Percentiles rank a stretch among this genome's conserved stretches.
phyloP scores from a whole-genome alignment of 1,139 yeast genomes.

The Zygosaccharomyces sapae region DNA sequence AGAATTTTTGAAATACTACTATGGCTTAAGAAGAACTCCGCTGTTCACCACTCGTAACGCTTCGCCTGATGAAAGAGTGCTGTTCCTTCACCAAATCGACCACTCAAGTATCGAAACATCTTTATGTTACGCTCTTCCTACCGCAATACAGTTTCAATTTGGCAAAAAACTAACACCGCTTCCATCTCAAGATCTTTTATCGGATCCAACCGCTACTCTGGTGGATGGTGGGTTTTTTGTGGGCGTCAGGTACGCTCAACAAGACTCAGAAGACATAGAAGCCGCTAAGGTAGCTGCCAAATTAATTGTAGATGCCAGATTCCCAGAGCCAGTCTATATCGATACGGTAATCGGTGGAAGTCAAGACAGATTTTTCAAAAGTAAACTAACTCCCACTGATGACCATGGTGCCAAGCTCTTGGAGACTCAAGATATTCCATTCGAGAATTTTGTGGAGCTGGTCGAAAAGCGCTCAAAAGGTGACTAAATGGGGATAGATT shows the following conservation, averaged over 20 bases:
- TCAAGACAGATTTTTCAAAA: conserved; percentile 20
- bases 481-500: neutral
- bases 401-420: conserved; percentile 6
- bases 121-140: conserved; percentile 12
- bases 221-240: conserved; percentile 20
- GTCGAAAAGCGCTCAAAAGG: conserved; percentile 1
- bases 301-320: conserved; percentile 3
- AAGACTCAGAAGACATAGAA: neutral
- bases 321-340: conserved; percentile 13
- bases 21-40: conserved; percentile 17
- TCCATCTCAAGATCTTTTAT: conserved; percentile 8
- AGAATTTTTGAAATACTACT: conserved; percentile 12
- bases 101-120: conserved; percentile 5
- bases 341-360: conserved; percentile 15
- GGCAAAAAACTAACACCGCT: neutral
- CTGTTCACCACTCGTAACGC: conserved; percentile 17
- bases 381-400: conserved; percentile 13
- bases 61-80: conserved; percentile 23
- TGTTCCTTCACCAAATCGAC: conserved; percentile 13
- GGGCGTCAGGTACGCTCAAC: conserved; percentile 14
- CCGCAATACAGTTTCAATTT: conserved; percentile 6
- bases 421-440: conserved; percentile 17
- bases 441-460: conserved; percentile 9
- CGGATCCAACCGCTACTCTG: conserved; percentile 9
- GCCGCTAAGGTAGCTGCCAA: conserved; percentile 6